These are phyloP conservation scores for Colletotrichum sp. DNA, from an alignment of 2,329 filamentous ascomycete genomes.

Conservation along the genomic window DNA sequence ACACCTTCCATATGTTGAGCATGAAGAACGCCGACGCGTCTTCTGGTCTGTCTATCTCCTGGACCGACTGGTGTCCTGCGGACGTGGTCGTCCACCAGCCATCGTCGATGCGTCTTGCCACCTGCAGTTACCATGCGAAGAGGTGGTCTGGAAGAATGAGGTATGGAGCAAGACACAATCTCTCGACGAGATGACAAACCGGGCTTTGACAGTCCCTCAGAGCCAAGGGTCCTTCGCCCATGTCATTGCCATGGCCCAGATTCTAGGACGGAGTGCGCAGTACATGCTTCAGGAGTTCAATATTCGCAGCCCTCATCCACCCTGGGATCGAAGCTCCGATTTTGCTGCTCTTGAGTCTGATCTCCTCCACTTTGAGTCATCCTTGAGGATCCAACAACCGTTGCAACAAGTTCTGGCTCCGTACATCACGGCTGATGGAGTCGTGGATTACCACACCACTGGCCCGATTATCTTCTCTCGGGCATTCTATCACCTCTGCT, in stretches of 20 bases:
- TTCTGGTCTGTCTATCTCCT: conserved; percentile 45
- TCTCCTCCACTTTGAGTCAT: neutral
- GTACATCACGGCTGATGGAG: neutral
- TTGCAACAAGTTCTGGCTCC: neutral
- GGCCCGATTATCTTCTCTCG: neutral
- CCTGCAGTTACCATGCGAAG: conserved; percentile 32
- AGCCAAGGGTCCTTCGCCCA: neutral
- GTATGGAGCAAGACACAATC: neutral
- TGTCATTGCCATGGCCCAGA: neutral
- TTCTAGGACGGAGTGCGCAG: neutral
- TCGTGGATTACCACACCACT: neutral
- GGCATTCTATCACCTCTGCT: neutral
- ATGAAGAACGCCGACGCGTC: conserved; percentile 36
- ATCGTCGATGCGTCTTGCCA: conserved; percentile 36
- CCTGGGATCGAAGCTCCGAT: neutral
- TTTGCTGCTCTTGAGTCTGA: neutral
- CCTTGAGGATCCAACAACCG: neutral
- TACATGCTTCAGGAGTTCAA: neutral
- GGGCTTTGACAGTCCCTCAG: neutral
- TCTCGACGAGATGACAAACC: neutral
- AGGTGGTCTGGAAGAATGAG: neutral
- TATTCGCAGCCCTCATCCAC: neutral
- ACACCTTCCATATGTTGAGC: conserved; percentile 17
- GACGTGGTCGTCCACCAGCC: conserved; percentile 34
- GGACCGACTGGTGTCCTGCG: conserved; percentile 40